Evolutionary conservation across 352 stramenopile genomes (phyloP), one percentile per base, ranked within the genome.

Genomic region (Plasmopara halstedii): DNA sequence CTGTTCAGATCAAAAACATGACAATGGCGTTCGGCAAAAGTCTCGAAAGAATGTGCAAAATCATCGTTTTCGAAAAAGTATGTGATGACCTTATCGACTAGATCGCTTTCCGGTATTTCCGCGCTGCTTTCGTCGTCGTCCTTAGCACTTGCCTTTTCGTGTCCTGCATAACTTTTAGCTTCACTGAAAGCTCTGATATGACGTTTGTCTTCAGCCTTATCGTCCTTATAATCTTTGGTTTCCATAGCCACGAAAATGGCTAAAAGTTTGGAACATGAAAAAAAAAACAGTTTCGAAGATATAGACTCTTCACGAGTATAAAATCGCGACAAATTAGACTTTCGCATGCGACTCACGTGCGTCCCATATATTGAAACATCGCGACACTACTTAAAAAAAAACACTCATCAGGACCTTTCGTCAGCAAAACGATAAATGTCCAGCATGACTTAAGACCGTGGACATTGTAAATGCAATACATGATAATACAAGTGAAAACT

Each of bases 31-130:
- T 86, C 67, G 1, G 77, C 77, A 29, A 89, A 89, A 4, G 46
- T 63, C 50, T 86, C 77, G 41, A 89, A 87, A 15, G 70, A 81
- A 37, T 65, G 59, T 7, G 74, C 75, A 39, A 89, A 89, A 29
- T 73, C 74, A 50, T 89, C 77, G 51, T 89, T 73, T 46, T 85
- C 73, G 32, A 89, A 89, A 52, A 89, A 89, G 42, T 73, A 89
- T 26, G 62, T 61, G 44, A 85, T 83, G 34, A 89, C 77, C 38
- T 75, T 75, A 44, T 75, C 50, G 22, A 83, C 70, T 3, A 87
- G 60, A 22, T 69, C 59, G 29, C 45, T 51, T 4, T 52, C 40
- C 13, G 54, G 21, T 19, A 53, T 21, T 29, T 66, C 46, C 11
- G 64, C 39, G n/a, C 35, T 49, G 14, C 59, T 58, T 1, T 55